Evolutionary conservation across 2,329 filamentous ascomycete species (phyloP), one percentile per base, ranked within the genome.

Genomic region (Pseudonectria buxi): DNA sequence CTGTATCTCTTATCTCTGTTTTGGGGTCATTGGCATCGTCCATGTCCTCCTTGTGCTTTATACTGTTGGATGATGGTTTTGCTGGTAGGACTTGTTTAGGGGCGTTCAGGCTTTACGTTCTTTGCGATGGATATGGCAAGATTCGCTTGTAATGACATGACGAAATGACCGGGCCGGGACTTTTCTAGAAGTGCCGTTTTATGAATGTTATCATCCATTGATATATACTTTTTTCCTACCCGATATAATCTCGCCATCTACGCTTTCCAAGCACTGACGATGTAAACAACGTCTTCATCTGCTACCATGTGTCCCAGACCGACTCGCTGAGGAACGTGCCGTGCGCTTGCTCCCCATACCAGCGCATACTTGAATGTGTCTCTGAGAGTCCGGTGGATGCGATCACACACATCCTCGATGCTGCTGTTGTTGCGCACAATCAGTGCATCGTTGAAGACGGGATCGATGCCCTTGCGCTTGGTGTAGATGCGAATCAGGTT

Each of bases 341-440:
- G 80, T 25, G 92, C 92, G 62, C 90, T 96, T 13, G 89, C 89
- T 4, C 92, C 92, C 94, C 94, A 98, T 0, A 98, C 92, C 47
- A 96, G 66, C 3, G 92, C 94, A 66, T 96, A 95, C 71, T 96
- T 98, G 74, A 96, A 98, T 4, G 88, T 95, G 45, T 98, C 94
- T 76, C 96, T 98, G 47, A 98, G 68, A 16, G 80, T 92, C 43
- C 92, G 74, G 66, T 98, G 92, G 49, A 98, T 85, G 52, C 86
- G 80, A 62, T 98, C 92, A 63, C 92, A 98, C 9, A 98, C 92
- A 62, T 98, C 90, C 65, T 96, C 92, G 55, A 98, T 88, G 10
- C 81, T 86, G 56, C 86, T 87, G 51, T 89, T 85, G 57, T 72
- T 80, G 39, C 94, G 75, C 47, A 98, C 92, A 56, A 98, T 98